Percentiles rank a stretch among this genome's conserved stretches.
These are phyloP conservation scores for Blastobotrys elegans DNA, from an alignment of 1,139 yeast genomes.

Conservation along the genomic window DNA sequence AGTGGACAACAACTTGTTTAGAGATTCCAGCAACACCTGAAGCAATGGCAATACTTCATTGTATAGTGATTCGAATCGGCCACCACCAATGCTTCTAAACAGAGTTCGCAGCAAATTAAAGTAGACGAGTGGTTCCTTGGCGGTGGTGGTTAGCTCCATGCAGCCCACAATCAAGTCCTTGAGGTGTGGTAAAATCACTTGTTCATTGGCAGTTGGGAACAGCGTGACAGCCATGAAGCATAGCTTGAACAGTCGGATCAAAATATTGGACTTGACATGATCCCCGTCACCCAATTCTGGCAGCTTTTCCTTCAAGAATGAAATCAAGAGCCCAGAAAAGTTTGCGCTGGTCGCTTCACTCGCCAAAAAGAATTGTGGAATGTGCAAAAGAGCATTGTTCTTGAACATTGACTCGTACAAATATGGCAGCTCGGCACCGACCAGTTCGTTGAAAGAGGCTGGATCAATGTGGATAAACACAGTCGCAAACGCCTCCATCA, in stretches of 20 bases:
- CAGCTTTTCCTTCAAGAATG: conserved; percentile 68
- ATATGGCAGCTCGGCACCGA: conserved; percentile 72
- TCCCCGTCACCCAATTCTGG: conserved; percentile 79
- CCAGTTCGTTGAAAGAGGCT: conserved; percentile 90
- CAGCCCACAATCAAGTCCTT: conserved; percentile 78
- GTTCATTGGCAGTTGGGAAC: conserved; percentile 83
- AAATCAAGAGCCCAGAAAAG: conserved; percentile 79
- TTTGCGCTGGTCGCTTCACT: conserved; percentile 91
- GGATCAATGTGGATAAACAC: conserved; percentile 93
- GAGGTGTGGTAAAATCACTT: conserved; percentile 80
- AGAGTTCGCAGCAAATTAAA: conserved; percentile 83
- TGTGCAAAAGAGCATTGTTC: conserved; percentile 82
- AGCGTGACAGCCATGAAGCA: conserved; percentile 95
- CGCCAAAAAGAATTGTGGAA: conserved; percentile 91
- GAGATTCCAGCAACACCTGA: conserved; percentile 78
- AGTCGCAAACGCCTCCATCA: conserved; percentile 93
- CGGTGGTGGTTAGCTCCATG: conserved; percentile 73
- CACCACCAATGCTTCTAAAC: conserved; percentile 94
- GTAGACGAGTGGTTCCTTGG: conserved; percentile 87
- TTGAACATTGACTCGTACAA: conserved; percentile 75
- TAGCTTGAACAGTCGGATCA: conserved; percentile 80
- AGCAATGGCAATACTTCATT: conserved; percentile 88
- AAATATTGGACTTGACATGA: conserved; percentile 69
- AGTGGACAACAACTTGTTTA: conserved; percentile 75
- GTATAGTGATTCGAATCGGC: conserved; percentile 85